A percentile compares a stretch with the other conserved stretches of the same genome.
Conservation (phyloP, 75 land plant genomes). For the Sequoia sempervirens region DNA sequence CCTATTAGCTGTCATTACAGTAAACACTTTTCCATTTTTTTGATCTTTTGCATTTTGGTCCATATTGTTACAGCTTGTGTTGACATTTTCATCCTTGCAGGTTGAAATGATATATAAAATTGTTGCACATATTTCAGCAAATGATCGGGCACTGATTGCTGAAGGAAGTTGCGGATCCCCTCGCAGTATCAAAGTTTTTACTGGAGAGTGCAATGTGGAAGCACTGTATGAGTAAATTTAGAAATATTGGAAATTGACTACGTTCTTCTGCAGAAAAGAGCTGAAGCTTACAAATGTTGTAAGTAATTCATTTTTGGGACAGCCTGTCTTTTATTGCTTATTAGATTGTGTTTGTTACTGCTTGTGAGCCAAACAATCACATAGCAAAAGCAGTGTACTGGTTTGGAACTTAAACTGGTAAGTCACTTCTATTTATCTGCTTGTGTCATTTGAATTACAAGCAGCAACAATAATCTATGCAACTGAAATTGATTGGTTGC, state of each 20-base stretch:
- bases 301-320: conserved; percentile 10
- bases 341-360: background rate
- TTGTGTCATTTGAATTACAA: background rate
- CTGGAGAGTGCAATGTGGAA: conserved; percentile 91
- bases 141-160: conserved; percentile 86
- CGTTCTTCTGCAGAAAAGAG: conserved; percentile 5
- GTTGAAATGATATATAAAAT: conserved; percentile 97
- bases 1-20: background rate
- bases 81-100: conserved; percentile 17
- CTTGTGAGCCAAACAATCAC: background rate
- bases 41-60: background rate
- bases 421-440: background rate
- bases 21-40: background rate
- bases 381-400: background rate
- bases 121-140: conserved; percentile 91
- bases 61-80: background rate
- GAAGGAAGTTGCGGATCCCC: conserved; percentile 95
- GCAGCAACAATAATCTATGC: conserved; percentile 1
- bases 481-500: conserved; percentile 9
- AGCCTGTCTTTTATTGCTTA: background rate
- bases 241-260: background rate
- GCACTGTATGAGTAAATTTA: conserved; percentile 43
- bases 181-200: conserved; percentile 75
- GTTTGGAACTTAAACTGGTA: background rate
- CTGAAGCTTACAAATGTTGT: conserved; percentile 1